Evolutionary conservation across 2,329 filamentous ascomycete genomes (phyloP).

Genomic region (Colletotrichum cuscutae): DNA sequence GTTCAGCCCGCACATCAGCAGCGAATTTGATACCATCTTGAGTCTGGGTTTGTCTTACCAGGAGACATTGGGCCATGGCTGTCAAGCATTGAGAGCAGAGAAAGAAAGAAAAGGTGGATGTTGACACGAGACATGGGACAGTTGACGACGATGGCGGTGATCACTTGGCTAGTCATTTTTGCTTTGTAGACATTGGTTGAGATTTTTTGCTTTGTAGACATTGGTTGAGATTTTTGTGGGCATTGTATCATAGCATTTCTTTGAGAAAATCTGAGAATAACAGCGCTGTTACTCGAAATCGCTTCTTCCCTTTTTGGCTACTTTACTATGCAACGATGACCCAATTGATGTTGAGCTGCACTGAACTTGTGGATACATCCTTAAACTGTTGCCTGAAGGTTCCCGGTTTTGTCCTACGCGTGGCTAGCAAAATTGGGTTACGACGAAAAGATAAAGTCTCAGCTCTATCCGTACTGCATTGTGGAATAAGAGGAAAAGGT

Average conservation of each 20-base stretch:
- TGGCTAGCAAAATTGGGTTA: background rate
- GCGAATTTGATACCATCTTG: background rate
- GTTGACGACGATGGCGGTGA: background rate
- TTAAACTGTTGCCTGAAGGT: background rate
- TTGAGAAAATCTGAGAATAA: constrained; percentile 23
- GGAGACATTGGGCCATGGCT: constrained; percentile 7
- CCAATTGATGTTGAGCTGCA: background rate
- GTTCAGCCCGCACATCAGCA: constrained; percentile 5
- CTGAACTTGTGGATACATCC: background rate
- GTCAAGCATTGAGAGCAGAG: background rate
- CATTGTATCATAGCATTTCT: constrained; percentile 9
- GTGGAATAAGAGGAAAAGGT: background rate
- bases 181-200: constrained; percentile 5
- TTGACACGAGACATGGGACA: background rate
- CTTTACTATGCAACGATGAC: background rate
- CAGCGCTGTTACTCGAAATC: constrained; percentile 11
- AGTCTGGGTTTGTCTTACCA: constrained; percentile 24
- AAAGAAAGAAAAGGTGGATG: background rate
- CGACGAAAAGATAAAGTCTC: background rate
- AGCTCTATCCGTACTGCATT: background rate
- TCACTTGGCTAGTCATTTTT: background rate
- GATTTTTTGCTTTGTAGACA: constrained; percentile 12
- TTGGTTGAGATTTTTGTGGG: background rate
- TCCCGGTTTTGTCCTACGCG: background rate
- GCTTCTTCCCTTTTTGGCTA: background rate